Base-by-base conservation (phyloP, 371 early-diverging fungal species). In the Sporodiniella umbellata region DNA sequence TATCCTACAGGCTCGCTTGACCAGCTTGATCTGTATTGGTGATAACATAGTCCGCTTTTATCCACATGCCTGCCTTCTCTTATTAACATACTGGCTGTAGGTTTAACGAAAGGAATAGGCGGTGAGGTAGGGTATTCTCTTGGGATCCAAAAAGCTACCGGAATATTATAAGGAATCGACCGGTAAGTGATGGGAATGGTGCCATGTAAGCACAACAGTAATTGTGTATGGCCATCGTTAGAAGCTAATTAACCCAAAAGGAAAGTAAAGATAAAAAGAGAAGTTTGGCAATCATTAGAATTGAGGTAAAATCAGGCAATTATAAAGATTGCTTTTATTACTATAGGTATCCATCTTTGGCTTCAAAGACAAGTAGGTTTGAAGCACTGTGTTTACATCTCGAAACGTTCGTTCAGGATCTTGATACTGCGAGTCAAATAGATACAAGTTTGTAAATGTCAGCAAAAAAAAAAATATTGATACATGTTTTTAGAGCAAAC, bases 111-210 rank as follows among this genome's bases (percentile, higher is more conserved):
- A 1, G 82, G 81, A 51, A 89, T 79, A 17, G 96, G 96, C 19
- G 94, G 81, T 45, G 75, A 68, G 24, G 69, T 68, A 3, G 96
- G 96, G 58, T 92, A 96, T 30, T 78, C 79, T 24, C 75, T 81
- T 28, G 96, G 96, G 22, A 95, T 67, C 92, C 92, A 93, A 35
- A 92, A 78, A 17, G 85, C 88, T 8, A 96, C 82, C 1, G 96
- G 96, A 48, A 96, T 95, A 69, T 96, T 93, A 71, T 94, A 96
- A 14, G 88, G 81, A 15, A 72, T 73, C 1, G 83, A 83, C 33
- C 85, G 81, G 56, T 86, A 95, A n/a, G 83, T 80, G 33, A 95
- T 87, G 3, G 94, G 95, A 10, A 95, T 62, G 0, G 96, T 95
- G 14, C 96, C 96, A 49, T 88, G 77, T 19, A 90, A 75, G 54